Evolutionary conservation across 2,329 filamentous ascomycete genomes (phyloP).

Genomic region (Coniosporium tulheliwenetii): DNA sequence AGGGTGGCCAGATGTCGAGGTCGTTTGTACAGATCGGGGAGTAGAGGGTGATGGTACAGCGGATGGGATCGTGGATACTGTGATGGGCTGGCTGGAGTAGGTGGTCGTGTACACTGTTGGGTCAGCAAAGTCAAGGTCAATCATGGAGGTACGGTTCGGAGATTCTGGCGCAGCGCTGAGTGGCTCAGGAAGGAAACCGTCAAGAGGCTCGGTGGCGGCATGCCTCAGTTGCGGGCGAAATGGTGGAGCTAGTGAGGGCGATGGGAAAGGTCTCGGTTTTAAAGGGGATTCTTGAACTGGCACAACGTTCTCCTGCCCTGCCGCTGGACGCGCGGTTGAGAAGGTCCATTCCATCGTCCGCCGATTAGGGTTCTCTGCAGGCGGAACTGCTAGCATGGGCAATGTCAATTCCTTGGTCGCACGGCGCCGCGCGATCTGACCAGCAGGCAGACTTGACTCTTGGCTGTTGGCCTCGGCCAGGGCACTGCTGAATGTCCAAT

Average conservation of each 20-base stretch:
- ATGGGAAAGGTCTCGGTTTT: constrained; percentile 12
- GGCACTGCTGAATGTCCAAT: constrained; percentile 23
- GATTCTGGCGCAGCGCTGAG: constrained; percentile 15
- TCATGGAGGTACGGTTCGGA: constrained; percentile 26
- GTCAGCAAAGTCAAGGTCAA: constrained; percentile 23
- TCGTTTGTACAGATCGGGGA: constrained; percentile 19
- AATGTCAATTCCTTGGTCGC: too few relatives aligned
- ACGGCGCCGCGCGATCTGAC: background rate
- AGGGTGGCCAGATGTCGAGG: constrained; percentile 23
- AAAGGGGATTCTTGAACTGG: constrained; percentile 4
- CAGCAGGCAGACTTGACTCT: background rate
- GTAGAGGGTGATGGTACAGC: constrained; percentile 27
- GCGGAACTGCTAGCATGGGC: constrained; percentile 1
- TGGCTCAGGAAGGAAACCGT: constrained; percentile 17
- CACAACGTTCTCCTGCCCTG: constrained; percentile 6
- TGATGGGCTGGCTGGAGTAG: too few relatives aligned
- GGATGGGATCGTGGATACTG: constrained; percentile 12
- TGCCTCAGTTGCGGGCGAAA: constrained; percentile 25
- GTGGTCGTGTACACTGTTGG: too few relatives aligned
- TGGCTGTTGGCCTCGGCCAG: background rate
- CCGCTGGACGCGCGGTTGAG: constrained; percentile 21
- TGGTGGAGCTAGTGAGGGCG: constrained; percentile 15
- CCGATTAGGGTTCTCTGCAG: constrained; percentile 18
- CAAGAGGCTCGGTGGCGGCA: constrained; percentile 22
- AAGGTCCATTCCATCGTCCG: constrained; percentile 33